Percentiles rank a stretch among this genome's conserved stretches.
Evolutionary conservation across 805 yeast genomes (phyloP).

Genomic region (Kazachstania viticola): DNA sequence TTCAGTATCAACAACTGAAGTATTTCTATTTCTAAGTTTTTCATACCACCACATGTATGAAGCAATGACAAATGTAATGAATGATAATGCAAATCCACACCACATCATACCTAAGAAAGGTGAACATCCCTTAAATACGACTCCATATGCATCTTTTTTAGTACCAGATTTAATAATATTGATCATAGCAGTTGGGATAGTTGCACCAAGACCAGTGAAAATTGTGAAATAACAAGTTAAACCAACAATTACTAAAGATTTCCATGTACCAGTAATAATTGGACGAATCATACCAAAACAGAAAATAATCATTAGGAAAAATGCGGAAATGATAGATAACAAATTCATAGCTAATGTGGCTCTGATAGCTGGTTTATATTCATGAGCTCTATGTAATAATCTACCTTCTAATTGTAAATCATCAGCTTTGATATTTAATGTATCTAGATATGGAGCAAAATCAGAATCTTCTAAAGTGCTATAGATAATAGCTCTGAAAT

Average conservation of each 20-base stretch:
- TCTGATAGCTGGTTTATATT: constrained; percentile 24
- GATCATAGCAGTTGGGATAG: constrained; percentile 19
- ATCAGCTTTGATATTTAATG: constrained; percentile 16
- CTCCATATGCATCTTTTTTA: constrained; percentile 21
- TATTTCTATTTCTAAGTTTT: neutral
- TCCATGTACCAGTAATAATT: constrained; percentile 2
- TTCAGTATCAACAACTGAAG: neutral
- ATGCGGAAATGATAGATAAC: constrained; percentile 16
- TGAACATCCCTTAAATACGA: constrained; percentile 14
- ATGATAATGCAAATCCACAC: constrained; percentile 20
- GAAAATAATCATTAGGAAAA: constrained; percentile 11
- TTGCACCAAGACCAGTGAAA: constrained; percentile 21
- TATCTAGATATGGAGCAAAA: constrained; percentile 21
- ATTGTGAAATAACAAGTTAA: neutral
- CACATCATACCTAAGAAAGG: constrained; percentile 23
- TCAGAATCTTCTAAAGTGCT: constrained; percentile 21
- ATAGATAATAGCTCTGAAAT: constrained; percentile 23
- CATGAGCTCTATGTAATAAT: constrained; percentile 18
- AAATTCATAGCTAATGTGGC: constrained; percentile 23
- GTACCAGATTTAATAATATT: constrained; percentile 25
- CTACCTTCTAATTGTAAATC: constrained; percentile 24
- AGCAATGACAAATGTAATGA: constrained; percentile 11
- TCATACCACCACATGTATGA: constrained; percentile 5
- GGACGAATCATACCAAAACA: constrained; percentile 4
- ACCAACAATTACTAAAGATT: neutral